Evolutionary conservation across 306 rosid species (phyloP).

Genomic region (Pyrus pyrifolia): DNA sequence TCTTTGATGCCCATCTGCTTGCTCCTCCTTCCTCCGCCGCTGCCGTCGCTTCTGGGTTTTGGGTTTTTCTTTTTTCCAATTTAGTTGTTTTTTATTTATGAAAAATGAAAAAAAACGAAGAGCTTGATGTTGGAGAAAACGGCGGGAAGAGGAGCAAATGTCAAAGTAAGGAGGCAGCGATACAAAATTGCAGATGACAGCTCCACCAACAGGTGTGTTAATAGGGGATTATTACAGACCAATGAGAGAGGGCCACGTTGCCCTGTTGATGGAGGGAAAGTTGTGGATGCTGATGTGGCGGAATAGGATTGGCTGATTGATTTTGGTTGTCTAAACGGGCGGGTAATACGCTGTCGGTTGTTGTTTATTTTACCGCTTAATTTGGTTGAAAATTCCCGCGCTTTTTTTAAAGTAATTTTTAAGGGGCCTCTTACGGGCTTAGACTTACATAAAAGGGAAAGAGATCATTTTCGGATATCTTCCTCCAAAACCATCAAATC

Average conservation of each 20-base stretch:
- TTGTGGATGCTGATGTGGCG: background rate
- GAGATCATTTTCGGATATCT: too few relatives aligned
- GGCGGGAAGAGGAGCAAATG: slow-evolving; percentile 57
- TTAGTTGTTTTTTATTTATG: background rate
- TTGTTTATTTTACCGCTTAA: slow-evolving; percentile 17
- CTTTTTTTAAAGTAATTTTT: background rate
- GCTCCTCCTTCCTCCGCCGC: background rate
- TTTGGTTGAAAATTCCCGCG: slow-evolving; percentile 6
- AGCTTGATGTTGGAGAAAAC: slow-evolving; percentile 24
- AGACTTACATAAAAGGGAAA: too few relatives aligned
- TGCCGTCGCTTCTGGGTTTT: slow-evolving; percentile 3
- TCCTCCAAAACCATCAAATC: too few relatives aligned
- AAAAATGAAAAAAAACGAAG: background rate
- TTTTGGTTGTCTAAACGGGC: background rate
- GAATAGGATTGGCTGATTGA: background rate
- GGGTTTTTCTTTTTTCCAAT: slow-evolving; percentile 18
- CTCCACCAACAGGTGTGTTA: too few relatives aligned
- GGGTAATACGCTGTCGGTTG: background rate
- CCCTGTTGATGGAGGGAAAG: background rate
- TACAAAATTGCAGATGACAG: background rate
- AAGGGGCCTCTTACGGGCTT: background rate
- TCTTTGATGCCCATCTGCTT: slow-evolving; percentile 83
- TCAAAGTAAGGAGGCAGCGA: slow-evolving; percentile 21
- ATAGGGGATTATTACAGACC: background rate
- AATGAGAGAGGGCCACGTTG: background rate